phyloP scores from a whole-genome alignment of 2,329 filamentous ascomycete species.

The Nothomitra cinnamomea region DNA sequence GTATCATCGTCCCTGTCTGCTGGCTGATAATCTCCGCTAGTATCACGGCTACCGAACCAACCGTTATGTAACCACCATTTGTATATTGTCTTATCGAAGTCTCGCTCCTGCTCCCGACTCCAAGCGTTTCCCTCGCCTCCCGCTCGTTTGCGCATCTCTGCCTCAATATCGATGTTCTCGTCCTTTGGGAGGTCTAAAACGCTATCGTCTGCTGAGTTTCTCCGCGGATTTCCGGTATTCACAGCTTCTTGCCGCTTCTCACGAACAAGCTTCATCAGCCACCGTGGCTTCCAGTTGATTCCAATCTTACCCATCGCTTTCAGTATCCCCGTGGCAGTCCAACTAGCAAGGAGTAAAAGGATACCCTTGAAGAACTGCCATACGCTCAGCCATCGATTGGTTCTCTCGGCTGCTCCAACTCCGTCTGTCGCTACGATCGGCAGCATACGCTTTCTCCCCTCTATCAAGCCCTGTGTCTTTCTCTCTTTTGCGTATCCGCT shows the following conservation, averaged over 20 bases:
- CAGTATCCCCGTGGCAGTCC: conserved; percentile 37
- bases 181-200: conserved; percentile 38
- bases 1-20: conserved; percentile 48
- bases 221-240: not conserved
- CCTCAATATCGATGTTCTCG: conserved; percentile 63
- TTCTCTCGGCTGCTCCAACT: conserved; percentile 63
- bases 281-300: conserved; percentile 43
- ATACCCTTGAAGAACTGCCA: conserved; percentile 64
- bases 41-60: conserved; percentile 70
- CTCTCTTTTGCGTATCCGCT: conserved; percentile 29
- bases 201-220: conserved; percentile 27
- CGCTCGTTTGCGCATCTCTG: conserved; percentile 51
- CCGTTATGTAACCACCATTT: conserved; percentile 70
- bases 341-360: conserved; percentile 42
- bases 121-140: conserved; percentile 24
- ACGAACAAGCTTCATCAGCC: conserved; percentile 37
- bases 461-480: conserved; percentile 23
- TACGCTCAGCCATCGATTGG: conserved; percentile 60
- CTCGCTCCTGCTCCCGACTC: conserved; percentile 38
- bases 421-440: conserved; percentile 34
- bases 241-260: conserved; percentile 13
- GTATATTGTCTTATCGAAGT: conserved; percentile 60
- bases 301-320: conserved; percentile 40
- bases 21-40: conserved; percentile 61
- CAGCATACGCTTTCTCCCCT: conserved; percentile 20